phyloP scores from a whole-genome alignment of 257 asterid genomes.

The Gynochthodes officinalis region DNA sequence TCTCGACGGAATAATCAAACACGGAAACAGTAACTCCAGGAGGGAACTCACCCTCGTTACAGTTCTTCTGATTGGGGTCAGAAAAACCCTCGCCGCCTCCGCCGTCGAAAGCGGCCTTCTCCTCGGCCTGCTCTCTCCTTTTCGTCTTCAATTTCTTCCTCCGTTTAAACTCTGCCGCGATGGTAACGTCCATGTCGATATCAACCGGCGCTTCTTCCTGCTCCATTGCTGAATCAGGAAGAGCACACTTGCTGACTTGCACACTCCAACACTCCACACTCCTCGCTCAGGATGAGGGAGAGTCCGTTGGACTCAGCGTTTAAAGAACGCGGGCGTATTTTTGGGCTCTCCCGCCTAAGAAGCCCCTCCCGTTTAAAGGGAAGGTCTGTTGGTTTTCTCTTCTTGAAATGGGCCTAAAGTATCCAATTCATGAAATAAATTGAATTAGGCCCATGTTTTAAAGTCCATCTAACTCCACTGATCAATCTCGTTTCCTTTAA shows the following conservation, averaged over 20 bases:
- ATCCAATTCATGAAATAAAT: too few relatives aligned
- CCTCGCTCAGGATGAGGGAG: too few relatives aligned
- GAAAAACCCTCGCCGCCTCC: conserved; percentile 1
- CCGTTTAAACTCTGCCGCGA: neutral
- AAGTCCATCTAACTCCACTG: too few relatives aligned
- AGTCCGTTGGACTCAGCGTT: neutral
- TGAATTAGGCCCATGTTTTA: too few relatives aligned
- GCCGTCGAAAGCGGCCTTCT: neutral
- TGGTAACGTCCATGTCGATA: conserved; percentile 11
- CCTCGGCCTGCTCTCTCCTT: neutral
- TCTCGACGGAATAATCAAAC: conserved; percentile 67
- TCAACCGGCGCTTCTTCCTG: neutral
- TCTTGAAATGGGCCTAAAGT: too few relatives aligned
- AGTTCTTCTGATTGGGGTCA: neutral
- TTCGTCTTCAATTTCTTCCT: conserved; percentile 9
- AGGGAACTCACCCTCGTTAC: conserved; percentile 15
- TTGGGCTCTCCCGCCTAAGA: neutral
- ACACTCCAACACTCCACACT: too few relatives aligned
- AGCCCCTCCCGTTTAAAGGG: too few relatives aligned
- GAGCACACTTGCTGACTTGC: too few relatives aligned
- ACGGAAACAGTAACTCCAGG: conserved; percentile 41
- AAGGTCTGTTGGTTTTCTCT: too few relatives aligned
- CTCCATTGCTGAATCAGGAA: neutral
- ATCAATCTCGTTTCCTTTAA: too few relatives aligned
- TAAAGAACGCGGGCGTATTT: neutral